Conservation (phyloP, 1,284 basidiomycete genomes). For the Stygiomarasmius scandens region DNA sequence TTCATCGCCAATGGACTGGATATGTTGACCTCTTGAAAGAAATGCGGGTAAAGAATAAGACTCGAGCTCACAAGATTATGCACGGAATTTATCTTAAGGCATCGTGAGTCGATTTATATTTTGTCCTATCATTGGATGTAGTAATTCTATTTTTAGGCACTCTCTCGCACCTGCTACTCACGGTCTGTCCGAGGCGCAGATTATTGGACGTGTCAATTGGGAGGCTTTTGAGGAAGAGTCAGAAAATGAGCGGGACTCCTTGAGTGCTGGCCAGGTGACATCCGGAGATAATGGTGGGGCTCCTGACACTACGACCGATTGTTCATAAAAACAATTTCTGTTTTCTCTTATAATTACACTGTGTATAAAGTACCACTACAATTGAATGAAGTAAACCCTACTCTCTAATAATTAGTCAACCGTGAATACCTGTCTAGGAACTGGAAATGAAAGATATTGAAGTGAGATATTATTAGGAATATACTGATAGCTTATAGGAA, state of each 20-base stretch:
- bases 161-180: constrained; percentile 1
- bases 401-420: no score
- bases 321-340: no score
- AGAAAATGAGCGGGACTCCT: background rate
- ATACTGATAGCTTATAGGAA: background rate
- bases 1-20: background rate
- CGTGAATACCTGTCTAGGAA: no score
- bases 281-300: background rate
- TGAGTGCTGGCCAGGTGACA: no score
- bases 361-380: no score
- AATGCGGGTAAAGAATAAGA: background rate
- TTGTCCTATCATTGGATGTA: background rate
- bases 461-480: background rate
- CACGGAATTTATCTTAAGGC: constrained; percentile 1
- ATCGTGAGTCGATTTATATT: background rate
- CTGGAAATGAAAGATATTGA: background rate
- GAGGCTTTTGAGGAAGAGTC: background rate
- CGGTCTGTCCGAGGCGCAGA: background rate
- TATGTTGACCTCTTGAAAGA: background rate
- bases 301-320: background rate
- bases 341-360: no score
- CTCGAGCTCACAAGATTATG: background rate
- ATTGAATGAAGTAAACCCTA: no score
- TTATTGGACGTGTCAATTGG: background rate
- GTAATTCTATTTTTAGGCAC: background rate